Base-by-base conservation (phyloP, 202 grass and related monocot genomes). In the Panicum virgatum region DNA sequence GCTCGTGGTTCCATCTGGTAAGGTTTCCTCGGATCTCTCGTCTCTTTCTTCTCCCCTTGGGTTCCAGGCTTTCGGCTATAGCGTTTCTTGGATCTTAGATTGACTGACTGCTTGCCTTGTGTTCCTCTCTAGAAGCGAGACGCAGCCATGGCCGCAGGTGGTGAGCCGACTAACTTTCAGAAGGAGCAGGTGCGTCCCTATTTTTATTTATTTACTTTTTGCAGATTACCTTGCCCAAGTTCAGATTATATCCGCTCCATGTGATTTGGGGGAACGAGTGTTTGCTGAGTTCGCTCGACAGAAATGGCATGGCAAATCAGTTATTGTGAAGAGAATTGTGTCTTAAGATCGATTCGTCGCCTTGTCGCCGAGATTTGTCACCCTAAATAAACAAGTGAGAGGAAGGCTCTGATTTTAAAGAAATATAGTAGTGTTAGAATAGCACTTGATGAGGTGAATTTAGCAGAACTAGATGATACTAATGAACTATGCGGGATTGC, bases 161-260 rank as follows among this genome's bases (percentile, higher is more conserved):
- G 50, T 59, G 72, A 19, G 37, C 73, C 73, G 48, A 76, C 73
- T 5, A 84, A 84, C 30, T 3, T 84, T 73, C 71, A 84, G 72
- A 84, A 84, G 82, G 82, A 84, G 7, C 82, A 84, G 82, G 82
- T 77, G 5, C 9, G 69, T 10, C 34, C 57, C 57, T 60, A 14
- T 53, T 9, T 19, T 45, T 45, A 45, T 45, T 45, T 45, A 45
- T 45, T 45, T 45, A 45, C 9, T 14, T 45, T 37, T 37, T 50
- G 18, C 12, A 25, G 27, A 40, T 27, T 82, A 52, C 22, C 46
- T 73, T 63, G 10, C 18, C 45, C 69, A 19, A 30, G 58, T 74
- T 39, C 14, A 13, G 32, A 34, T 70, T 32, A 30, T n/a, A 10
- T 22, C 7, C 15, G 13, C 34, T 0, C 23, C 16, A 25, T 74